phyloP scores from a whole-genome alignment of 129 eudicot genomes.

The Oenanthe sinensis region DNA sequence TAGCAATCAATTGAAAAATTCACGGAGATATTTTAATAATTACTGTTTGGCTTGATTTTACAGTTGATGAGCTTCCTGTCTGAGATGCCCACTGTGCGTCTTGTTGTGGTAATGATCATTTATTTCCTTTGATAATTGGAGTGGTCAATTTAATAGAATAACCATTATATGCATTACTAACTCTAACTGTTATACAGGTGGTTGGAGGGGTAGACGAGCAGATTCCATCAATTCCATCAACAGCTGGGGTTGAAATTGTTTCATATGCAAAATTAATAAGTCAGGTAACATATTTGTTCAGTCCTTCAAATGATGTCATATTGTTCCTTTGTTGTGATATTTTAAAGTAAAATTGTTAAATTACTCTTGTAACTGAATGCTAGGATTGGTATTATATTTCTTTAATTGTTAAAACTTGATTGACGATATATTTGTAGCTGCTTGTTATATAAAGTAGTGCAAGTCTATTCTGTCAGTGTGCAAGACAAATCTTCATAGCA shows the following conservation, averaged over 20 bases:
- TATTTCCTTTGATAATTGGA: neutral
- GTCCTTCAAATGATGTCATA: neutral
- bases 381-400: neutral
- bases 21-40: neutral
- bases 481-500: neutral
- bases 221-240: conserved; percentile 63
- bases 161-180: neutral
- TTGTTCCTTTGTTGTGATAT: neutral
- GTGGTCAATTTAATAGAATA: neutral
- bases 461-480: neutral
- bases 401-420: neutral
- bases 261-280: conserved; percentile 56
- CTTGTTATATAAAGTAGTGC: neutral
- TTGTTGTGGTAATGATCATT: conserved; percentile 59
- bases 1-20: neutral
- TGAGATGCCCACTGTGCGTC: conserved; percentile 74
- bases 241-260: conserved; percentile 53
- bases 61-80: conserved; percentile 83
- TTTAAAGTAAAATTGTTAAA: too few species aligned
- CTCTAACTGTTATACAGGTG: conserved; percentile 32
- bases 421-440: neutral
- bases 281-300: conserved; percentile 39
- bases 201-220: conserved; percentile 83
- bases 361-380: neutral
- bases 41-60: conserved; percentile 1